Percentiles rank a stretch among this genome's conserved stretches.
These are phyloP conservation scores for Stachybotrys echinatus DNA, from an alignment of 2,329 filamentous ascomycete genomes.

Conservation along the genomic window DNA sequence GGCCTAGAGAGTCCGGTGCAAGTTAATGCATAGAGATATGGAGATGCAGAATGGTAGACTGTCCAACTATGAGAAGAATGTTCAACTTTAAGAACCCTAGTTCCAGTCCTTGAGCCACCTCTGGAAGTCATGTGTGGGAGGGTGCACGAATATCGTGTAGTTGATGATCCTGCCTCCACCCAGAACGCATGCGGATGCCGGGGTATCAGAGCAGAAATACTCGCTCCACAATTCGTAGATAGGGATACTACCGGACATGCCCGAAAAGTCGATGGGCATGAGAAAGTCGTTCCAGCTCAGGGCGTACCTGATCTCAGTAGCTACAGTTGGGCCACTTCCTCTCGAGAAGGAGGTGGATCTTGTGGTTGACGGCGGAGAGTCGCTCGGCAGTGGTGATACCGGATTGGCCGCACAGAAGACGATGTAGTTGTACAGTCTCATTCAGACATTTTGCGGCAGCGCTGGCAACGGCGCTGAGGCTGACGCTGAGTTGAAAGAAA, in stretches of 20 bases:
- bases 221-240: slow-evolving; percentile 60
- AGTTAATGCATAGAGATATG: too few relatives aligned
- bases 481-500: too few relatives aligned
- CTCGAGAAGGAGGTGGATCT: slow-evolving; percentile 58
- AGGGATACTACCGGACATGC: slow-evolving; percentile 57
- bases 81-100: too few relatives aligned
- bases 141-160: slow-evolving; percentile 62
- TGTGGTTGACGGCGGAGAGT: slow-evolving; percentile 58
- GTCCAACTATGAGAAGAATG: too few relatives aligned
- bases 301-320: slow-evolving; percentile 56
- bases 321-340: slow-evolving; percentile 52
- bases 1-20: too few relatives aligned
- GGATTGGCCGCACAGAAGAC: slow-evolving; percentile 15
- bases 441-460: too few relatives aligned
- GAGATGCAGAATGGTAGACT: too few relatives aligned
- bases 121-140: slow-evolving; percentile 17
- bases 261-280: slow-evolving; percentile 66
- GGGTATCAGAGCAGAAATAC: slow-evolving; percentile 15
- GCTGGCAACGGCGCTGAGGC: too few relatives aligned
- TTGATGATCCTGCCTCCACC: slow-evolving; percentile 64
- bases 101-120: slow-evolving; percentile 16
- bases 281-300: slow-evolving; percentile 57
- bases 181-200: slow-evolving; percentile 54
- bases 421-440: slow-evolving; percentile 21
- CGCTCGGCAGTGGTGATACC: slow-evolving; percentile 22